Evolutionary conservation across 225 moss, liverwort and hornwort genomes (phyloP), one percentile per base, ranked within the genome.

Genomic region (Bryum argenteum): DNA sequence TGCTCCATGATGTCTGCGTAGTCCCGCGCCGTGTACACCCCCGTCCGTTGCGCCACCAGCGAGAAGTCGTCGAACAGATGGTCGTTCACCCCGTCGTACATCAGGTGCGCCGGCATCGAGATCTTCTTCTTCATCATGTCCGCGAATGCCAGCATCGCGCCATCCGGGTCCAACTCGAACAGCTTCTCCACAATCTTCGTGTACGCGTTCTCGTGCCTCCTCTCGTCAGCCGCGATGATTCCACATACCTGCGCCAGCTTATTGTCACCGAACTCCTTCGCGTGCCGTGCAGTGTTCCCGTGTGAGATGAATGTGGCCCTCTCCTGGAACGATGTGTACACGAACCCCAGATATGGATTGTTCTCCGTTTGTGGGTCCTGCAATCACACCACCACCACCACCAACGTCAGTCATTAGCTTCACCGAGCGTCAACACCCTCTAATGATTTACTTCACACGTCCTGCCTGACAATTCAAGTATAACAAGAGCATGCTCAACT

Each of bases 91-190:
- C 93, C 93, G 42, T 94, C 93, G 23, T 82, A 91, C 93, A 94
- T 94, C 28, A 91, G 59, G 73, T 94, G 93, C 2, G 93, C 91
- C 2, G 93, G 93, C 93, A 94, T 94, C 51, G 91, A 74, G 37
- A 94, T 94, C 77, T 88, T 94, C 78, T 92, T 94, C 81, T 79
- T 83, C 90, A 88, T 90, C 90, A 88, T 90, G 71, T 88, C 90
- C 10, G 77, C 81, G 13, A 90, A 90, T 17, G 90, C 90, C 39
- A 88, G 43, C 90, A 90, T 90, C 6, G 90, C 85, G 57, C 90
- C 90, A 37, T 88, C 81, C 2, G 90, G 85, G 63, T 90, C 90
- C 14, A 90, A n/a, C 77, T 90, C 90, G 66, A 90, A 90, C 10
- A 90, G 70, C 72, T 90, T 90, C 72, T 90, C 90, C 47, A 90